These are phyloP conservation scores for Ogataea saltuana DNA, from an alignment of 805 yeast species.

Conservation along the genomic window DNA sequence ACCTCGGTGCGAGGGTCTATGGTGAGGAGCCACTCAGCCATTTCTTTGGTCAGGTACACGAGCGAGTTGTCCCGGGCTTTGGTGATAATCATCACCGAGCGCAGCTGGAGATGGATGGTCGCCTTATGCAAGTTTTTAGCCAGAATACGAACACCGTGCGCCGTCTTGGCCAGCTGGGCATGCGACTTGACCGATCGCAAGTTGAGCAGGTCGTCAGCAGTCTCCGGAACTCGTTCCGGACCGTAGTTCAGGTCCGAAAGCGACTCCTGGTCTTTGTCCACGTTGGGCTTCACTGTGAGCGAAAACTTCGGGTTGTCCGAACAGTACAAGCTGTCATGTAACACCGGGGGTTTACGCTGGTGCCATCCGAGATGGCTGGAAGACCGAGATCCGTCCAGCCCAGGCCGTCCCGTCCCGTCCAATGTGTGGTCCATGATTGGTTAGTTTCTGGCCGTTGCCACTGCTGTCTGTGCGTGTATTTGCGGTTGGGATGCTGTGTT, in stretches of 20 bases:
- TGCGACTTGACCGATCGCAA: slow-evolving; percentile 63
- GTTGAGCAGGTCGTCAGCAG: slow-evolving; percentile 23
- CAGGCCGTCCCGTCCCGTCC: not conserved
- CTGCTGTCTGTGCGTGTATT: too few species aligned
- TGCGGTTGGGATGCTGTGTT: too few species aligned
- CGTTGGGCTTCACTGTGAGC: slow-evolving; percentile 25
- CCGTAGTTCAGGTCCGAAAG: slow-evolving; percentile 1
- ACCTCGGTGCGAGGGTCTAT: slow-evolving; percentile 39
- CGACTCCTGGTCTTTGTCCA: slow-evolving; percentile 12
- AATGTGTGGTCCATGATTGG: not conserved
- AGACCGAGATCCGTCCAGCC: slow-evolving; percentile 1
- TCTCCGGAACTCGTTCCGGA: slow-evolving; percentile 9
- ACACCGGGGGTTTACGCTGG: slow-evolving; percentile 30
- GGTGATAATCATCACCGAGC: slow-evolving; percentile 79
- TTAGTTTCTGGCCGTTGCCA: too few species aligned
- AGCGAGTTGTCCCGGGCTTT: slow-evolving; percentile 84
- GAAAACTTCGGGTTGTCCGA: slow-evolving; percentile 25
- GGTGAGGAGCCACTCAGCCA: slow-evolving; percentile 72
- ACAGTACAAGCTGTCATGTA: slow-evolving; percentile 32
- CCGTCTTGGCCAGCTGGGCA: slow-evolving; percentile 76
- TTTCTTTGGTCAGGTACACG: slow-evolving; percentile 71
- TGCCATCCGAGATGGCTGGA: slow-evolving; percentile 23
- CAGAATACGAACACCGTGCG: slow-evolving; percentile 74
- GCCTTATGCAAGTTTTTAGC: slow-evolving; percentile 73
- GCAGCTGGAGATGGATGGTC: slow-evolving; percentile 67